Evolutionary conservation across 768 basidiomycete species (phyloP).

Genomic region (Suillus lakei): DNA sequence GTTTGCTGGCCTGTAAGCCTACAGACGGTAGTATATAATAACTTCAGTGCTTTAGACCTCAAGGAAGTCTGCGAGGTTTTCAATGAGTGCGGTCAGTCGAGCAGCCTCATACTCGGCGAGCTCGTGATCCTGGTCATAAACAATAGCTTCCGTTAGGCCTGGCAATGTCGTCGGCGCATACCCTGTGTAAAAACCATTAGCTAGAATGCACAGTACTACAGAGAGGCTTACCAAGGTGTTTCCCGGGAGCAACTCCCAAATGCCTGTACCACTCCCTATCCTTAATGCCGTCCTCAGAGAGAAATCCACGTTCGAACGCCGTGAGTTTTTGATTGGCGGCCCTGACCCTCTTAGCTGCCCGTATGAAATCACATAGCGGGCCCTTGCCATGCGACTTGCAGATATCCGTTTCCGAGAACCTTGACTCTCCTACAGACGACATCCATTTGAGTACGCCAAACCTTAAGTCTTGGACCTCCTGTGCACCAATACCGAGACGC

Average conservation of each 20-base stretch:
- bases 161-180: constrained; percentile 89
- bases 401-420: constrained; percentile 7
- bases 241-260: constrained; percentile 85
- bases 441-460: constrained; percentile 11
- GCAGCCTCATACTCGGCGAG: constrained; percentile 63
- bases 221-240: constrained; percentile 68
- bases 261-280: constrained; percentile 88
- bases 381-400: constrained; percentile 28
- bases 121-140: constrained; percentile 66
- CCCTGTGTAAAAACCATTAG: constrained; percentile 43
- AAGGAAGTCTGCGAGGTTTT: constrained; percentile 48
- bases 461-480: constrained; percentile 6
- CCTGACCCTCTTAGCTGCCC: constrained; percentile 62
- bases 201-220: background rate
- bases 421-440: constrained; percentile 1
- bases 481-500: constrained; percentile 11
- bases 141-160: constrained; percentile 76
- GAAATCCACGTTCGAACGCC: constrained; percentile 80
- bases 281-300: constrained; percentile 75
- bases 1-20: background rate
- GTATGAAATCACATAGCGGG: constrained; percentile 51
- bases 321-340: constrained; percentile 69
- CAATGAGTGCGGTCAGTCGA: constrained; percentile 59
- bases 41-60: background rate
- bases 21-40: background rate